A percentile compares a stretch with the other conserved stretches of the same genome.
Evolutionary conservation across 495 filamentous ascomycete species (phyloP).

Genomic region (Talaromyces thailandensis): DNA sequence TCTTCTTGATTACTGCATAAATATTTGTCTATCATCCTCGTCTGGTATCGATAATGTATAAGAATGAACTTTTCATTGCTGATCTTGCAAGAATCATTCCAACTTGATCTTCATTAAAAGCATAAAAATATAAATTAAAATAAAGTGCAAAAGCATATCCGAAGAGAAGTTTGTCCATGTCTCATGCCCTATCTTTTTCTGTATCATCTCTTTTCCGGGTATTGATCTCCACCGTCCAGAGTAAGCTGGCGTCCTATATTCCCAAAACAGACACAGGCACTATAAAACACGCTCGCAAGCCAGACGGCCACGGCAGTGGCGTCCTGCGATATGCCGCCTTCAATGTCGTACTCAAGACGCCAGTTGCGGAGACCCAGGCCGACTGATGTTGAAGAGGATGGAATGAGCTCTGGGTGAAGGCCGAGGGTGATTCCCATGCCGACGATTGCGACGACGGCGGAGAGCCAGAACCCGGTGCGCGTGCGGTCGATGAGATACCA

Average conservation of each 20-base stretch:
- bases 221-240: slow-evolving; percentile 18
- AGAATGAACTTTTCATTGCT: not conserved
- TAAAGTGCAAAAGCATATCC: not conserved
- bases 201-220: not conserved
- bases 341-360: slow-evolving; percentile 30
- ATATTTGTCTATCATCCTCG: not conserved
- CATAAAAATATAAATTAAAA: not conserved
- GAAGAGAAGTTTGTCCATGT: not conserved
- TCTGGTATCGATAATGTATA: not conserved
- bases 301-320: slow-evolving; percentile 73
- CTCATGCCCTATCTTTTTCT: too few species aligned
- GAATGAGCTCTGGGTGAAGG: slow-evolving; percentile 69
- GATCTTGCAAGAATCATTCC: not conserved
- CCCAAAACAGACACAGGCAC: slow-evolving; percentile 89
- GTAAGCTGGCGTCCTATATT: slow-evolving; percentile 84
- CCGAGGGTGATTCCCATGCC: slow-evolving; percentile 67
- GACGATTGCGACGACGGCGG: slow-evolving; percentile 56
- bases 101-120: not conserved
- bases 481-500: slow-evolving; percentile 96
- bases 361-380: slow-evolving; percentile 16
- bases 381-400: slow-evolving; percentile 39
- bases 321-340: slow-evolving; percentile 57
- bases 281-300: slow-evolving; percentile 89
- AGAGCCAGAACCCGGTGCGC: slow-evolving; percentile 70
- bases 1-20: not conserved